phyloP scores from a whole-genome alignment of 345 rosid species.

The Hypericum perforatum region DNA sequence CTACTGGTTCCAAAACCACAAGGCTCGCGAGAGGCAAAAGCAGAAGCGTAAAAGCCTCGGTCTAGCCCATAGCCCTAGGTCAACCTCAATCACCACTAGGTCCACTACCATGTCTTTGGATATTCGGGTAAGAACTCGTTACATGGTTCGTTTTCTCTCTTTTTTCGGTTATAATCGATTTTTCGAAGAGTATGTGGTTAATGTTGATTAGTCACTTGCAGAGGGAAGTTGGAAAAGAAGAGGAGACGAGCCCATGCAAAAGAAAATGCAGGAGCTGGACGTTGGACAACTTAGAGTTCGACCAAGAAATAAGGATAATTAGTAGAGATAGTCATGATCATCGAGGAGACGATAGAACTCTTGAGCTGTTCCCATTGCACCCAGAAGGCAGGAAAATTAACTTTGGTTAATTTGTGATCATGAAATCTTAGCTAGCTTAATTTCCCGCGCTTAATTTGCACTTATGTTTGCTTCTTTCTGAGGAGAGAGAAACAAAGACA shows the following conservation, averaged over 20 bases:
- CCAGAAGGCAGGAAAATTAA: constrained; percentile 65
- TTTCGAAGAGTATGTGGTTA: background rate
- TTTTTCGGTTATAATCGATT: background rate
- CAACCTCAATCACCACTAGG: constrained; percentile 20
- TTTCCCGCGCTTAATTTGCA: background rate
- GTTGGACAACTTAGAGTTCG: constrained; percentile 56
- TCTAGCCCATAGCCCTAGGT: constrained; percentile 34
- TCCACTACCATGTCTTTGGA: constrained; percentile 35
- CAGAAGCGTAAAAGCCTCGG: constrained; percentile 72
- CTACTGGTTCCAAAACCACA: constrained; percentile 98
- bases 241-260: constrained; percentile 60
- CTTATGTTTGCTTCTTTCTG: background rate
- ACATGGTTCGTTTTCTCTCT: background rate
- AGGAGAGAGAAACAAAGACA: background rate
- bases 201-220: background rate
- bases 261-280: constrained; percentile 89
- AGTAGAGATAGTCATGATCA: constrained; percentile 13
- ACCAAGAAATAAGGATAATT: constrained; percentile 18
- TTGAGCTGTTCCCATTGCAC: constrained; percentile 92
- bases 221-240: constrained; percentile 33
- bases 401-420: background rate
- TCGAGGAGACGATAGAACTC: constrained; percentile 49
- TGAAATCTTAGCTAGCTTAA: background rate
- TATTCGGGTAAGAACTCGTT: constrained; percentile 27
- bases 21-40: constrained; percentile 97